Base-by-base conservation (phyloP, 371 early-diverging fungal genomes). In the Apophysomyces elegans region DNA sequence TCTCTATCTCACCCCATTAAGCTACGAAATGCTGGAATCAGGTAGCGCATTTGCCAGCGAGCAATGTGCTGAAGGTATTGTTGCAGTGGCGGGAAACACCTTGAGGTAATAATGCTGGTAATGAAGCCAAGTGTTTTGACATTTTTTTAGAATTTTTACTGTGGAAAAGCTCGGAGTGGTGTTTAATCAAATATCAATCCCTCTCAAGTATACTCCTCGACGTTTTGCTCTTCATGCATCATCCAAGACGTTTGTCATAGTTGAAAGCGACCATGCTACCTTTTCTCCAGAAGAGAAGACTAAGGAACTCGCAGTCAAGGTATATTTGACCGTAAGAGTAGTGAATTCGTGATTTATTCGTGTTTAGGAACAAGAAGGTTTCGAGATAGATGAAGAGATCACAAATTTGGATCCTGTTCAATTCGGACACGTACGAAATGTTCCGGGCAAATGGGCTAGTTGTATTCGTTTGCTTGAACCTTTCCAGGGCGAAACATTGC, bases 181-280 rank as follows among this genome's bases (percentile, higher is more conserved):
- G 12, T 94, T 96, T 67, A 95, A 96, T 75, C 93, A 94, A 68
- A 86, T 89, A 1, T 67, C 91, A 0, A 86, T 97, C 37, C 95
- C 95, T 18, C 83, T 98, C 54, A 87, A 85, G 21, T 94, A 92
- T 68, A 98, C 99, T 1, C 99, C 99, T 4, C 87, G 97, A 66
- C 85, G 88, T 8, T 90, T 96, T 62, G 84, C 86, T 7, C 81
- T 91, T 62, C 89, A 95, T 64, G 85, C 84, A 32, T 75, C 79
- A 5, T 86, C 90, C 44, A 90, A 89, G 58, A 86, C 91, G 39
- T 95, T 99, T 84, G 92, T 94, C 4, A 77, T 96, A 58, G 85
- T 95, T 58, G 98, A 98, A 77, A 77, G 92, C 16, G 98, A 99
- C 16, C 91, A 96, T 69, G 84, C 86, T 47, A 88, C 91, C 0